Evolutionary conservation across 768 basidiomycete genomes (phyloP), one percentile per base, ranked within the genome.

Genomic region (Lentinula edodes): DNA sequence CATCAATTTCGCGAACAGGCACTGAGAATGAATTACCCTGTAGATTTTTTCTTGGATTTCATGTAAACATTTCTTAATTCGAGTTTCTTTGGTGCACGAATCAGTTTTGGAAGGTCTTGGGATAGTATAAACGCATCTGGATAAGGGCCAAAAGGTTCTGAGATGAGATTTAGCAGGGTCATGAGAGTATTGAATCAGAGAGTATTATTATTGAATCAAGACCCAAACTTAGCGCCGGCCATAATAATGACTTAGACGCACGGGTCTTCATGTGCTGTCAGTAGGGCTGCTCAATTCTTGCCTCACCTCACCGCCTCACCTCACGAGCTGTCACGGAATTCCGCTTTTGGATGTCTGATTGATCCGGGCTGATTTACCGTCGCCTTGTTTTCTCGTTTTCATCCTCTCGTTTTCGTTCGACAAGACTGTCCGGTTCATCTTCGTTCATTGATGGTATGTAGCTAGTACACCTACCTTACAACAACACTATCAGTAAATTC

Each of bases 61-160:
- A 60, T 60, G 15, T 39, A 60, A 38, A 60, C 59, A 35, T 46
- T 36, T 15, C 51, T 28, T 20, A 60, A 18, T n/a, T 52, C 9
- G 18, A 51, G 36, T 20, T 39, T 52, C 8, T 38, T 50, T 5
- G 45, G 16, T 36, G 43, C 41, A 38, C 45, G 46, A 8, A 52
- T 32, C n/a, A 56, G 39, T 7, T 42, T 56, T 56, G 38, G 23
- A 43, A 54, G 38, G 18, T 56, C 48, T 41, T 52, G 38, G 16
- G 35, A 15, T 32, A 60, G 38, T 38, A 60, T 39, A 9, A 12
- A 32, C 9, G 36, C 13, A 15, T 60, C 59, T 32, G 59, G 20
- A 52, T 52, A 60, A 38, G 59, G 59, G 15, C 59, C 59, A 42
- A 52, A 60, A 38, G 59, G 59, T 23, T 41, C 23, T 20, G 34